Conservation (phyloP, 2,329 filamentous ascomycete genomes). For the Mycosphaerella sp. region DNA sequence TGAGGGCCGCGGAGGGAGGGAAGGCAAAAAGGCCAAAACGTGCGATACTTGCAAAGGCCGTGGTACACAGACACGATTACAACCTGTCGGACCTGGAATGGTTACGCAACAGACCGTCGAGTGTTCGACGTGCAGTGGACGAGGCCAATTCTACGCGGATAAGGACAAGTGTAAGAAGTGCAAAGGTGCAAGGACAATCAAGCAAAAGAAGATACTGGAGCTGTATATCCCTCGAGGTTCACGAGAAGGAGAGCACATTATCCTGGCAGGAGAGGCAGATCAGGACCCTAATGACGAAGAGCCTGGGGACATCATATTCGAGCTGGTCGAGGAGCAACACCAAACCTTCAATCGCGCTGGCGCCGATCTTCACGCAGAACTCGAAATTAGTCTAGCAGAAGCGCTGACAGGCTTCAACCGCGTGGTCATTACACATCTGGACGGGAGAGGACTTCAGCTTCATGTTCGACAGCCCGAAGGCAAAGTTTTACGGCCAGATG, state of each 20-base stretch:
- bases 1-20: constrained; percentile 80
- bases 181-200: constrained; percentile 81
- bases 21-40: constrained; percentile 71
- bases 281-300: constrained; percentile 82
- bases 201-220: constrained; percentile 90
- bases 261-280: constrained; percentile 88
- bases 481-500: constrained; percentile 72
- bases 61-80: constrained; percentile 67
- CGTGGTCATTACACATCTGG: constrained; percentile 84
- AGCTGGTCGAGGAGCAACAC: constrained; percentile 74
- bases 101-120: constrained; percentile 71
- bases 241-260: constrained; percentile 76
- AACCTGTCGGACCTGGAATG: constrained; percentile 79
- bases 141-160: constrained; percentile 83
- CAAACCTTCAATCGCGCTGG: constrained; percentile 76
- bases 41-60: constrained; percentile 81
- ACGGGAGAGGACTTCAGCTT: constrained; percentile 82
- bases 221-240: constrained; percentile 87
- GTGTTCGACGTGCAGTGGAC: constrained; percentile 77
- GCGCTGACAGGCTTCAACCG: constrained; percentile 83
- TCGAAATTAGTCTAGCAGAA: constrained; percentile 76
- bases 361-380: constrained; percentile 72
- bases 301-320: constrained; percentile 90
- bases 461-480: constrained; percentile 63
- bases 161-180: constrained; percentile 99